Evolutionary conservation across 371 early-diverging fungal species (phyloP).

Genomic region (Nosema muscidifuracis): DNA sequence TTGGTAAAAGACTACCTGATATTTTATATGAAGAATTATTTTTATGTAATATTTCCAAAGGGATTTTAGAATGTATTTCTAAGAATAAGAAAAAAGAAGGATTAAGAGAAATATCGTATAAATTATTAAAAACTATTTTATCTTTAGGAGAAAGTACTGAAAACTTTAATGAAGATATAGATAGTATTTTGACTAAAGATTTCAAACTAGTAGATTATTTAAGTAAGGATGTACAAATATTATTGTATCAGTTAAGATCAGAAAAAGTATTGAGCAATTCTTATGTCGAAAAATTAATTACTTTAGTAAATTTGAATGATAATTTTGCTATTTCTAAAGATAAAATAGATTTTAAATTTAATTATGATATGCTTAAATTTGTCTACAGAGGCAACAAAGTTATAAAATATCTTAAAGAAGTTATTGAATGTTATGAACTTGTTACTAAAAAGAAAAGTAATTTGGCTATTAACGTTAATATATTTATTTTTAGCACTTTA

Average conservation of each 20-base stretch:
- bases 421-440: background rate
- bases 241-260: background rate
- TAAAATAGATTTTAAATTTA: background rate
- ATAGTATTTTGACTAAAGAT: background rate
- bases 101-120: background rate
- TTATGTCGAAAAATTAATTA: background rate
- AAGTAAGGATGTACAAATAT: background rate
- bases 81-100: background rate
- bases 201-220: background rate
- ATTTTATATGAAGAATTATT: slow-evolving; percentile 36
- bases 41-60: slow-evolving; percentile 10
- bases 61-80: background rate
- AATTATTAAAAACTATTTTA: background rate
- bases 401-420: background rate
- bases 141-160: background rate
- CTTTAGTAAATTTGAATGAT: background rate
- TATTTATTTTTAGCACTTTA: background rate
- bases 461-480: background rate
- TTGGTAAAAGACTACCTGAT: slow-evolving; percentile 44
- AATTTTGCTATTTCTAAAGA: background rate
- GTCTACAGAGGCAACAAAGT: slow-evolving; percentile 1
- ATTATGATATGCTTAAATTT: background rate
- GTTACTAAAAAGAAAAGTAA: background rate
- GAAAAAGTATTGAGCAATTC: background rate
- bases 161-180: background rate